Conservation (phyloP, 805 yeast genomes). For the Candida ulmi region DNA sequence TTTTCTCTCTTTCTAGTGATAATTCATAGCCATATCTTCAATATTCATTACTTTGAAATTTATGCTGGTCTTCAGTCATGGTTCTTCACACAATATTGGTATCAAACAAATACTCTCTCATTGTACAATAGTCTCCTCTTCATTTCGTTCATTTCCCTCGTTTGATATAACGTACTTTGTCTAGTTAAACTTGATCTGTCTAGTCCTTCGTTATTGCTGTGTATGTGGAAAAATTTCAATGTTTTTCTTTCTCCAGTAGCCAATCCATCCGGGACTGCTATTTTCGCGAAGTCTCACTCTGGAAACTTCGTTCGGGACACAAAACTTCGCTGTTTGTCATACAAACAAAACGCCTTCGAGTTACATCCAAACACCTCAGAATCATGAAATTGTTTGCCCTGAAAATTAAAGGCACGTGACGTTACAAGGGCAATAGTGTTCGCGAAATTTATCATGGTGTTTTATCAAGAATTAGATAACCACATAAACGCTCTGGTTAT, state of each 20-base stretch:
- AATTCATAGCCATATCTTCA: too few species aligned
- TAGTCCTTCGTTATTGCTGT: not conserved
- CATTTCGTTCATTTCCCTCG: not conserved
- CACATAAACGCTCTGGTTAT: too few species aligned
- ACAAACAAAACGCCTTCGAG: too few species aligned
- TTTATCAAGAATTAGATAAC: too few species aligned
- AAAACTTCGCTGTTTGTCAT: too few species aligned
- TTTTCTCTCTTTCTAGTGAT: too few species aligned
- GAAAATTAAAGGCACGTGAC: too few species aligned
- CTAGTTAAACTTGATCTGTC: slow-evolving; percentile 8
- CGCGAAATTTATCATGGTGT: too few species aligned
- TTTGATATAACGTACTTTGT: slow-evolving; percentile 20
- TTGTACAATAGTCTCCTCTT: not conserved
- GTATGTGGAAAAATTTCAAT: slow-evolving; percentile 21
- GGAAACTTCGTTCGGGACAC: not conserved
- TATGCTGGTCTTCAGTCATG: not conserved
- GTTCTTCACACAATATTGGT: not conserved
- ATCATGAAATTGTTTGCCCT: too few species aligned
- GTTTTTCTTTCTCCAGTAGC: slow-evolving; percentile 9
- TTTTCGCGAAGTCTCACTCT: slow-evolving; percentile 1
- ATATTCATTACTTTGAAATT: too few species aligned
- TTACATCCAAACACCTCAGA: too few species aligned
- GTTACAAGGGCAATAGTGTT: too few species aligned
- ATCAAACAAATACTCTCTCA: not conserved
- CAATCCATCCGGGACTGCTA: slow-evolving; percentile 4